These are phyloP conservation scores for Austropuccinia psidii DNA, from an alignment of 1,284 basidiomycete species.

Conservation along the genomic window DNA sequence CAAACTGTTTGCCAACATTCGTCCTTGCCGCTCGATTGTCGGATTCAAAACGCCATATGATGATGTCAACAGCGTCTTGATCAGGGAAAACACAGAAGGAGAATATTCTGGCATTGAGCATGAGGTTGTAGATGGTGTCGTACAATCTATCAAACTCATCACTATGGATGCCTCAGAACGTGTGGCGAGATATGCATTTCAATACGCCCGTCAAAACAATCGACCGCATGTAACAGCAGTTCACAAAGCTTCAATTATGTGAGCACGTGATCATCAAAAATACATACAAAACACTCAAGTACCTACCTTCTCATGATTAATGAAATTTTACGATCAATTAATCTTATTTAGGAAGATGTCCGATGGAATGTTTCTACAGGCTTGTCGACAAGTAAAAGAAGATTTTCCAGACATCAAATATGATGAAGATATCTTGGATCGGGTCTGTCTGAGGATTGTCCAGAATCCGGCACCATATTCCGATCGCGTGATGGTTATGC, in stretches of 20 bases:
- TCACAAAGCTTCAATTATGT: slow-evolving; percentile 99
- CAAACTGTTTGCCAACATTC: slow-evolving; percentile 96
- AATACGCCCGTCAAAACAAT: slow-evolving; percentile 82
- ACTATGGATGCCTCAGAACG: slow-evolving; percentile 99
- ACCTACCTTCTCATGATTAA: slow-evolving; percentile 16
- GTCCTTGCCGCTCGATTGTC: slow-evolving; percentile 89
- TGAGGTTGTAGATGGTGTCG: slow-evolving; percentile 94
- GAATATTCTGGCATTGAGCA: slow-evolving; percentile 99
- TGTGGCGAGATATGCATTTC: slow-evolving; percentile 96
- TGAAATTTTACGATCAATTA: neutral
- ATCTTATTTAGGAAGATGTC: slow-evolving; percentile 74
- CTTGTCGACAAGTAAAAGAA: slow-evolving; percentile 92
- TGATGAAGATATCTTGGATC: slow-evolving; percentile 95
- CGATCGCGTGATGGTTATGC: slow-evolving; percentile 99
- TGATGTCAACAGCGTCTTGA: slow-evolving; percentile 94
- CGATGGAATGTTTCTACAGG: slow-evolving; percentile 98
- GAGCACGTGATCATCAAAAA: too few relatives aligned
- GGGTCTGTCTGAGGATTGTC: slow-evolving; percentile 88
- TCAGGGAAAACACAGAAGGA: slow-evolving; percentile 99
- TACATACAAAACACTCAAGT: slow-evolving; percentile 34
- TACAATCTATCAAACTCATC: slow-evolving; percentile 99
- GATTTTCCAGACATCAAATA: slow-evolving; percentile 88
- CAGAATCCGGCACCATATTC: slow-evolving; percentile 89
- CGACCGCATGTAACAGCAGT: slow-evolving; percentile 93
- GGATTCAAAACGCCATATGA: slow-evolving; percentile 98